These are phyloP conservation scores for Cystobasidium slooffiae DNA, from an alignment of 1,284 basidiomycete genomes.

Conservation along the genomic window DNA sequence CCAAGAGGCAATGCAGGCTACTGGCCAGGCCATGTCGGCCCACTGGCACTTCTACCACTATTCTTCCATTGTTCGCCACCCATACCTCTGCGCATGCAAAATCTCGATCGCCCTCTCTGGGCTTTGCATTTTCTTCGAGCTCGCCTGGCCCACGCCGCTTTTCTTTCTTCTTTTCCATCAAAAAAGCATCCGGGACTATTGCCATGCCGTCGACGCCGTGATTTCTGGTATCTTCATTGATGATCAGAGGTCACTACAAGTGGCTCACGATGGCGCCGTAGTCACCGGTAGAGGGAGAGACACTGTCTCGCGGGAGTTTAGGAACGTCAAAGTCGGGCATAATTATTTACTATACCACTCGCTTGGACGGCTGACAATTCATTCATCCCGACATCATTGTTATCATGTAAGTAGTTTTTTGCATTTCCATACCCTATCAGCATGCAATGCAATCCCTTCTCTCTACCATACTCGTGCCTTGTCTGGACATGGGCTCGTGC, in stretches of 20 bases:
- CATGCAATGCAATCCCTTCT: conserved; percentile 5
- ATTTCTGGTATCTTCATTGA: conserved; percentile 1
- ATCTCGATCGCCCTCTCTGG: background rate
- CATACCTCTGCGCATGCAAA: background rate
- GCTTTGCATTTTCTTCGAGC: background rate
- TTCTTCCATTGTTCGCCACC: too few species aligned
- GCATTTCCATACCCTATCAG: background rate
- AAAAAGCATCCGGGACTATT: conserved; percentile 42
- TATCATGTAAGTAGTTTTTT: conserved; percentile 10
- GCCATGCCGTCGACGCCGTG: conserved; percentile 39
- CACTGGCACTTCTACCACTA: too few species aligned
- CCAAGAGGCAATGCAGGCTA: too few species aligned
- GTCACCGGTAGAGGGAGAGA: conserved; percentile 28
- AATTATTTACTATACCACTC: conserved; percentile 7
- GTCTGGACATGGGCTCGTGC: background rate
- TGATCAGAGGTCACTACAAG: background rate
- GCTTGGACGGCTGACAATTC: conserved; percentile 44
- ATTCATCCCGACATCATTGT: conserved; percentile 37
- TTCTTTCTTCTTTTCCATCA: conserved; percentile 35
- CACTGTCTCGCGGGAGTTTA: conserved; percentile 29
- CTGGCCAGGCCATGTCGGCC: too few species aligned
- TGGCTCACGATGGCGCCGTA: conserved; percentile 39
- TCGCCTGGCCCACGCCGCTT: background rate
- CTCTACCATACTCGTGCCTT: background rate
- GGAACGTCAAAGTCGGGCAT: conserved; percentile 30